Conservation (phyloP, 2,329 filamentous ascomycete species). For the Botryotinia convoluta region DNA sequence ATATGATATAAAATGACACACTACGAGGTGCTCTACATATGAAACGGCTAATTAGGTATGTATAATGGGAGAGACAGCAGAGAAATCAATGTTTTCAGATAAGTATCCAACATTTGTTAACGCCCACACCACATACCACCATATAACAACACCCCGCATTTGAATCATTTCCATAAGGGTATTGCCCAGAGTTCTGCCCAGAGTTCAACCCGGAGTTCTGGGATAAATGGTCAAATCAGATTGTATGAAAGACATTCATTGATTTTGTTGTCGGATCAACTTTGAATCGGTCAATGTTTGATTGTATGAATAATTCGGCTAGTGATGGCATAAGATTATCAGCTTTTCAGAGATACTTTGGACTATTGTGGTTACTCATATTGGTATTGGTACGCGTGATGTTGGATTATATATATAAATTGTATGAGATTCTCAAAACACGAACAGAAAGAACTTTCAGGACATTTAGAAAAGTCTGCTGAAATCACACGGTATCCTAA, state of each 20-base stretch:
- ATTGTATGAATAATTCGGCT: not conserved
- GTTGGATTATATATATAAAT: not conserved
- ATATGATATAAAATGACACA: not conserved
- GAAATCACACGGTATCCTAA: not conserved
- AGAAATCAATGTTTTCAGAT: not conserved
- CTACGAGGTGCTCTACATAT: not conserved
- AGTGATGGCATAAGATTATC: not conserved
- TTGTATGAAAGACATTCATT: not conserved
- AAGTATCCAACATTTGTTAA: not conserved
- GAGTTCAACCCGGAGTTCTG: not conserved
- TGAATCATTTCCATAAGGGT: not conserved
- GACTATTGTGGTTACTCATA: not conserved
- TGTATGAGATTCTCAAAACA: not conserved
- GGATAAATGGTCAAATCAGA: not conserved
- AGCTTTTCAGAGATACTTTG: not conserved
- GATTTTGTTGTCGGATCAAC: not conserved
- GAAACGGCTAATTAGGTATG: not conserved
- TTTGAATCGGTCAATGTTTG: not conserved
- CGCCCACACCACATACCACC: not conserved
- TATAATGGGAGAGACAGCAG: not conserved
- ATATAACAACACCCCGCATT: not conserved
- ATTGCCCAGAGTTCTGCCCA: not conserved
- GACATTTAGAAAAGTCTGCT: not conserved
- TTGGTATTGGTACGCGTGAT: no score
- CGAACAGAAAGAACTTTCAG: not conserved